A percentile compares a stretch with the other conserved stretches of the same genome.
phyloP scores from a whole-genome alignment of 2,329 filamentous ascomycete species.

The Aspergillus caelatus region DNA sequence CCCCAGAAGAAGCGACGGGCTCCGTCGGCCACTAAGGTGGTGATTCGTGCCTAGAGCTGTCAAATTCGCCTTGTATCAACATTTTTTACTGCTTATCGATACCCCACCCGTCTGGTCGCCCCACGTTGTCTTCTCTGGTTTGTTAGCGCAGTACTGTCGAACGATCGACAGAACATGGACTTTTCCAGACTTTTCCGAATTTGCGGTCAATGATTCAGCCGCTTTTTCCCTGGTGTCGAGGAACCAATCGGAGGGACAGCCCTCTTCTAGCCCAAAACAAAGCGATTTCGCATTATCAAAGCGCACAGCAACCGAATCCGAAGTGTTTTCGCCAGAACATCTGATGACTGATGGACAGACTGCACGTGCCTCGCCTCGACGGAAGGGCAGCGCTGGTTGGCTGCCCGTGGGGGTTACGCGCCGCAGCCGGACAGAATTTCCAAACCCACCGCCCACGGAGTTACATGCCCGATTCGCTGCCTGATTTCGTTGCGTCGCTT shows the following conservation, averaged over 20 bases:
- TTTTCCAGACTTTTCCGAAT: constrained; percentile 4
- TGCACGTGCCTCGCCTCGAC: constrained; percentile 5
- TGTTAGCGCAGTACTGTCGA: constrained; percentile 10
- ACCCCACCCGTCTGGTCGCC: neutral
- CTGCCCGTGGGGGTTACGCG: constrained; percentile 9
- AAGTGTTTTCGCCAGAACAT: constrained; percentile 2
- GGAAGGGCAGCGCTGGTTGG: neutral
- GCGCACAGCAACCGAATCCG: neutral
- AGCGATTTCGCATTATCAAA: neutral
- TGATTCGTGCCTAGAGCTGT: constrained; percentile 17
- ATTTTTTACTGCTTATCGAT: neutral
- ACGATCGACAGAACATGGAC: constrained; percentile 10
- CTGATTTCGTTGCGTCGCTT: neutral
- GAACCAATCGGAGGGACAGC: neutral
- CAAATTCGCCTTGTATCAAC: neutral
- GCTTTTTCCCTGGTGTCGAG: neutral
- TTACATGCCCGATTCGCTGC: constrained; percentile 4
- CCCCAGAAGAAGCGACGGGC: constrained; percentile 31
- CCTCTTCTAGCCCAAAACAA: neutral
- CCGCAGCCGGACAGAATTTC: constrained; percentile 18
- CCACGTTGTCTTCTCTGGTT: neutral
- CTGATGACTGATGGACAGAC: neutral
- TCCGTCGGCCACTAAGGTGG: constrained; percentile 19
- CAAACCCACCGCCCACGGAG: constrained; percentile 2
- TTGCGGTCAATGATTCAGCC: constrained; percentile 6